phyloP scores from a whole-genome alignment of 2,329 filamentous ascomycete genomes.

The Rhinocladiella mackenziei region DNA sequence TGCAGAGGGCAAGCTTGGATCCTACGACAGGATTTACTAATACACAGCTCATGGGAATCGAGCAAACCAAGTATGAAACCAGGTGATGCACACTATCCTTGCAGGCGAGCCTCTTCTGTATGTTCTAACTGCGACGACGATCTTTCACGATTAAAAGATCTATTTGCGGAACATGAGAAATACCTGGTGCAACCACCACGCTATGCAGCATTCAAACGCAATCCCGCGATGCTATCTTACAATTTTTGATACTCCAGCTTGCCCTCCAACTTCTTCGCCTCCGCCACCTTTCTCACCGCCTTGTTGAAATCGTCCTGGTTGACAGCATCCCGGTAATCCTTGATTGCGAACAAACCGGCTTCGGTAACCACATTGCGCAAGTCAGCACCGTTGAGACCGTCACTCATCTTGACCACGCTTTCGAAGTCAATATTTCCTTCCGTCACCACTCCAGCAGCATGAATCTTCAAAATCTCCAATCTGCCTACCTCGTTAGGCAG shows the following conservation, averaged over 20 bases:
- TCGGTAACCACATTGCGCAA: slow-evolving; percentile 96
- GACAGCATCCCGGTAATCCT: slow-evolving; percentile 92
- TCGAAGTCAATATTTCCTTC: slow-evolving; percentile 98
- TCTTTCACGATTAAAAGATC: no score
- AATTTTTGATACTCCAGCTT: slow-evolving; percentile 97
- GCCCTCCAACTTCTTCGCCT: slow-evolving; percentile 97
- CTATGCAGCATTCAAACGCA: slow-evolving; percentile 9
- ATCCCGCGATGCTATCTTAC: slow-evolving; percentile 45
- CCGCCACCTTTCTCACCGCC: slow-evolving; percentile 93
- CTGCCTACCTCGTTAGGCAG: slow-evolving; percentile 95
- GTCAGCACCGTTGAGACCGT: slow-evolving; percentile 95
- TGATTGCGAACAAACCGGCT: slow-evolving; percentile 95
- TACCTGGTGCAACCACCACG: slow-evolving; percentile 4
- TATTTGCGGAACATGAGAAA: no score
- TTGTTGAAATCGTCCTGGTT: slow-evolving; percentile 99
- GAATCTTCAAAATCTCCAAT: slow-evolving; percentile 97
- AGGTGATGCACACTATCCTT: no score
- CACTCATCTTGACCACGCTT: slow-evolving; percentile 99
- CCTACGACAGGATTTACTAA: no score
- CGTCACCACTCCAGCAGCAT: slow-evolving; percentile 76
- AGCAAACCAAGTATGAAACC: no score
- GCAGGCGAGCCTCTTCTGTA: no score
- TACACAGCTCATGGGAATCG: no score
- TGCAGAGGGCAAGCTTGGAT: no score
- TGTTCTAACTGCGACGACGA: no score